phyloP scores from a whole-genome alignment of 768 basidiomycete species.

The Suillus weaverae region DNA sequence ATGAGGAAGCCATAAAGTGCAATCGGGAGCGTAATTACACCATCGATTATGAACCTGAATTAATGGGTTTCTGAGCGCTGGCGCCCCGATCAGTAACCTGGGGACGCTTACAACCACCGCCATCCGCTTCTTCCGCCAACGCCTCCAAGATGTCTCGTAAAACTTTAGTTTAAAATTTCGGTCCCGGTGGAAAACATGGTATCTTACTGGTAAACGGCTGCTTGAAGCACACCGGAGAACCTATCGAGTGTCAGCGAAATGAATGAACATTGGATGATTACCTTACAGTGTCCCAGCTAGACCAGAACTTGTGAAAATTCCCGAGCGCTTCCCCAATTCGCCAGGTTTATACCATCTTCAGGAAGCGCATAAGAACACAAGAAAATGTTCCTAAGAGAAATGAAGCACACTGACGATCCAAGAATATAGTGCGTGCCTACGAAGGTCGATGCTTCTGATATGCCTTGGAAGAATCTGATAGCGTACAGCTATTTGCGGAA shows the following conservation, averaged over 20 bases:
- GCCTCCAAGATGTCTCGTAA: constrained; percentile 51
- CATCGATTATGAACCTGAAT: constrained; percentile 63
- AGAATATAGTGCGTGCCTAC: constrained; percentile 74
- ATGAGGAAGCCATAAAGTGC: constrained; percentile 70
- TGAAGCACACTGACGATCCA: constrained; percentile 57
- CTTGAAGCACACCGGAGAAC: constrained; percentile 67
- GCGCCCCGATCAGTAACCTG: constrained; percentile 1
- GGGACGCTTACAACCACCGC: constrained; percentile 59
- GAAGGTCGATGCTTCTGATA: constrained; percentile 75
- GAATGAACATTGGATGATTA: neutral
- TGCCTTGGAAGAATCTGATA: constrained; percentile 72
- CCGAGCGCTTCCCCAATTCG: constrained; percentile 73
- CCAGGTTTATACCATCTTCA: constrained; percentile 65
- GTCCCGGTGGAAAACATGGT: neutral
- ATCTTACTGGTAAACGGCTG: constrained; percentile 54
- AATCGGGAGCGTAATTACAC: constrained; percentile 70
- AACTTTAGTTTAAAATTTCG: neutral
- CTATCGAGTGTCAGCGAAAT: constrained; percentile 30
- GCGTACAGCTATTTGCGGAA: constrained; percentile 50
- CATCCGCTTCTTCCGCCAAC: constrained; percentile 56
- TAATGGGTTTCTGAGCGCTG: neutral
- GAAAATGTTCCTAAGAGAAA: neutral
- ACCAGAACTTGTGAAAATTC: constrained; percentile 68
- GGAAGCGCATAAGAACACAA: neutral
- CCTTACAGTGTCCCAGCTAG: constrained; percentile 59